These are phyloP conservation scores for Cucurbita ficifolia DNA, from an alignment of 306 rosid species.

Conservation along the genomic window DNA sequence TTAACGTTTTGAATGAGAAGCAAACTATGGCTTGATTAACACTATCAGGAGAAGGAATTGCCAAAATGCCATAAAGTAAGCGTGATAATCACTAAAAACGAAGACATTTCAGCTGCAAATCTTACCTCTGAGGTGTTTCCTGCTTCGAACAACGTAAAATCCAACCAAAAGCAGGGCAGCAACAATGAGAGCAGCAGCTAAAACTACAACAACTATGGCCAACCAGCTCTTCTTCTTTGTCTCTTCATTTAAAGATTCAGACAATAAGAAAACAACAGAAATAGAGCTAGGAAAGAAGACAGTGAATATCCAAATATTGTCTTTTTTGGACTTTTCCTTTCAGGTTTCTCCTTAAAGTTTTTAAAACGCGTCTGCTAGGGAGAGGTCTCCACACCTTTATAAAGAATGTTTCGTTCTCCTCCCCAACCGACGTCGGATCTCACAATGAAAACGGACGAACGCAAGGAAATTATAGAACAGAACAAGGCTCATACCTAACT, in stretches of 20 bases:
- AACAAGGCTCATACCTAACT: conserved; percentile 17
- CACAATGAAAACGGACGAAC: not conserved
- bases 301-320: too few species aligned
- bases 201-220: not conserved
- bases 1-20: too few species aligned
- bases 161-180: conserved; percentile 9
- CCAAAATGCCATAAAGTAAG: not conserved
- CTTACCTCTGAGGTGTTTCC: not conserved
- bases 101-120: not conserved
- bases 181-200: not conserved
- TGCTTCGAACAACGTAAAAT: conserved; percentile 5
- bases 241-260: not conserved
- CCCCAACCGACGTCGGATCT: too few species aligned
- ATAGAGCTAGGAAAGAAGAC: not conserved
- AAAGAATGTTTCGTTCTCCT: too few species aligned
- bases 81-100: not conserved
- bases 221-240: not conserved
- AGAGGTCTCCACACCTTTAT: too few species aligned
- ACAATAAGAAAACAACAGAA: not conserved
- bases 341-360: too few species aligned
- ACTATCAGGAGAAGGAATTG: not conserved
- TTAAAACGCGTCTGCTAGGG: too few species aligned
- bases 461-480: not conserved
- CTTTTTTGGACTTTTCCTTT: too few species aligned
- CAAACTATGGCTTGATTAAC: too few species aligned